A percentile compares a stretch with the other conserved stretches of the same genome.
These are phyloP conservation scores for Ogataea angusta DNA, from an alignment of 805 yeast species.

Conservation along the genomic window DNA sequence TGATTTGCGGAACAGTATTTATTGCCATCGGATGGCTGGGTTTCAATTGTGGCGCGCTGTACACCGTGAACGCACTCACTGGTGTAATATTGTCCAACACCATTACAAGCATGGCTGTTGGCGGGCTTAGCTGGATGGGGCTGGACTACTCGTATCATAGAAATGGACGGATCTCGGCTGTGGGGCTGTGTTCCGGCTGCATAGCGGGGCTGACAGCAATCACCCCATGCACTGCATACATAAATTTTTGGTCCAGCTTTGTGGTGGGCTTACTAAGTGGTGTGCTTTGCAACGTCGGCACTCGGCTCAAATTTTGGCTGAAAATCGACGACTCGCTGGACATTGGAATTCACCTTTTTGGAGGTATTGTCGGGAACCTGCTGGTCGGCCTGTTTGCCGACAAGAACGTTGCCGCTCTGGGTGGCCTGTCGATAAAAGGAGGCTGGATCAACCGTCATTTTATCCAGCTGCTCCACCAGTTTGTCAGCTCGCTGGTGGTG, in stretches of 20 bases:
- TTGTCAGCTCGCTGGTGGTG: conserved; percentile 33
- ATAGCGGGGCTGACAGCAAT: conserved; percentile 92
- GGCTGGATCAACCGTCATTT: conserved; percentile 88
- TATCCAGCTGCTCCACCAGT: conserved; percentile 79
- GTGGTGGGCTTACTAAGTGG: conserved; percentile 76
- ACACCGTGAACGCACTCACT: conserved; percentile 70
- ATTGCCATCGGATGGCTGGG: conserved; percentile 91
- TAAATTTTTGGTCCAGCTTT: conserved; percentile 82
- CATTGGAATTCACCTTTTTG: conserved; percentile 92
- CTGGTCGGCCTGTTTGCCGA: conserved; percentile 83
- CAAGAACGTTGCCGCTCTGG: conserved; percentile 65
- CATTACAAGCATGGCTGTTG: conserved; percentile 73
- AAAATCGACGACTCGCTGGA: conserved; percentile 85
- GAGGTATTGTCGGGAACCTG: conserved; percentile 78
- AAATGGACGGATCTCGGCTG: conserved; percentile 80
- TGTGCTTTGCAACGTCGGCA: conserved; percentile 75
- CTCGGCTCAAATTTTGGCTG: conserved; percentile 73
- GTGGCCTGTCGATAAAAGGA: conserved; percentile 66
- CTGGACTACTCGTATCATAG: conserved; percentile 58
- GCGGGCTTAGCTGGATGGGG: conserved; percentile 81
- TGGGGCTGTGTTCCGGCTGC: conserved; percentile 90
- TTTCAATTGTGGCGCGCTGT: conserved; percentile 85
- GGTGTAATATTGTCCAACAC: conserved; percentile 82
- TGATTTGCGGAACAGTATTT: conserved; percentile 76
- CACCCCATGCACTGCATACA: conserved; percentile 87